Evolutionary conservation across 768 basidiomycete species (phyloP).

Genomic region (Rhizopogon salebrosus): DNA sequence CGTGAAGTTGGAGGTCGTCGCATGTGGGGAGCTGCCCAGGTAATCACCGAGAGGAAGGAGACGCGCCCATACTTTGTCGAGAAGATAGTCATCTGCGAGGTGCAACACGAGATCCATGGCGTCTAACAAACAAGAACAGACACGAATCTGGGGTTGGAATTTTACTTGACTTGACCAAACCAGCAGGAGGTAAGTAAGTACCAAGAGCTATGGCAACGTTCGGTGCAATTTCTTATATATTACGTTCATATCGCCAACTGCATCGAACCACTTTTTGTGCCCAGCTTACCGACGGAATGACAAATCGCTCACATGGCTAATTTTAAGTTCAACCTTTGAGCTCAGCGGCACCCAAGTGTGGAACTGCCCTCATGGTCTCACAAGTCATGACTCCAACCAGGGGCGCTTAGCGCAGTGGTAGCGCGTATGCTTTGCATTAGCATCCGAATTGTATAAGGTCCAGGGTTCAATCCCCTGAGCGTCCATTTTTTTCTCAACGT

Average conservation of each 20-base stretch:
- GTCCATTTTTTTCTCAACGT: slow-evolving; percentile 23
- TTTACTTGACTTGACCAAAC: background rate
- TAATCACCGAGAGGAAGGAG: slow-evolving; percentile 54
- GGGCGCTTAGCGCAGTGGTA: slow-evolving; percentile 33
- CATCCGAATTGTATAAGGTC: slow-evolving; percentile 32
- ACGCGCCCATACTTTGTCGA: slow-evolving; percentile 78
- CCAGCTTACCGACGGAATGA: slow-evolving; percentile 6
- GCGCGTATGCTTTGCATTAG: slow-evolving; percentile 39
- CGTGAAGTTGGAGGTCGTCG: slow-evolving; percentile 33
- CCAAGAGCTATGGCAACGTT: background rate
- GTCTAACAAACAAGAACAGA: background rate
- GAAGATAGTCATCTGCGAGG: slow-evolving; percentile 60
- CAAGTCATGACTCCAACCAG: background rate
- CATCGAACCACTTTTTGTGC: slow-evolving; percentile 25
- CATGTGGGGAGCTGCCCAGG: slow-evolving; percentile 33
- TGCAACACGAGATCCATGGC: slow-evolving; percentile 83
- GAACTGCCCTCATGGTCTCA: too few relatives aligned
- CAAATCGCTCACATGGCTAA: background rate
- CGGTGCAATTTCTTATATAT: slow-evolving; percentile 17
- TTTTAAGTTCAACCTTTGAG: background rate
- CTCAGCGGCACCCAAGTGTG: slow-evolving; percentile 1
- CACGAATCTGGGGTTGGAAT: too few relatives aligned
- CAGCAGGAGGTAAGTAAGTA: background rate
- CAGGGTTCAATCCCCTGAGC: slow-evolving; percentile 40
- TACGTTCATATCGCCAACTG: background rate